Evolutionary conservation across 176 grass and related monocot species (phyloP), one percentile per base, ranked within the genome.

Genomic region (Zoysia japonica): DNA sequence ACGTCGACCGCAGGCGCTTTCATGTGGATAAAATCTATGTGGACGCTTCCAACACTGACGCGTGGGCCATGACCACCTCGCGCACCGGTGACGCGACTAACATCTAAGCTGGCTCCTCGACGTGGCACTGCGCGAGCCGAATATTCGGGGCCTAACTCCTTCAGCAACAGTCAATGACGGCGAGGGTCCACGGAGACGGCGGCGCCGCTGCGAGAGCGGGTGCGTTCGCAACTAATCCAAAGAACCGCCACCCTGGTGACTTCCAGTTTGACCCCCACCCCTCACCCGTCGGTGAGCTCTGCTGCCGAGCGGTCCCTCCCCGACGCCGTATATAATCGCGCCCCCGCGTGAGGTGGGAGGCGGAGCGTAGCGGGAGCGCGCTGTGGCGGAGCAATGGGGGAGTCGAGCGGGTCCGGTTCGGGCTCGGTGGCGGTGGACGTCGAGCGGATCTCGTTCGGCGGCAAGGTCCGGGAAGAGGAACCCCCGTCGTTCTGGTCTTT

Each of bases 401-500:
- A 97, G 1, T 93, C 93, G 6, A 97, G 90, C 61, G 77, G 81
- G 15, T 97, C 78, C 47, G 77, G 81, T 9, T 97, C 78, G 0
- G 64, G 38, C 0, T 81, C 93, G 3, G 86, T 93, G 48, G 91
- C 88, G 52, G 82, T 97, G 39, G 93, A 93, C 73, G 61, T 91
- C 78, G 93, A 97, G 70, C 83, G 86, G 67, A 91, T 97, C 74
- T 93, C 88, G 69, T 91, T 93, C 59, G 93, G 86, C 17, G 90
- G 88, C 87, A 87, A 93, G 93, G 93, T 96, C 43, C 59, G 50
- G 9, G 8, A 52, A 14, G 11, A 16, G 15, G 0, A 40, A 57
- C 39, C n/a, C n/a, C 28, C 28, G 28, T 28, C 0, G 7, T 61
- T 61, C 19, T 19, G 11, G n/a, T 20, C 16, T 11, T 61, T 61